phyloP scores from a whole-genome alignment of 768 basidiomycete species.

The Boletus rubroflammeus region DNA sequence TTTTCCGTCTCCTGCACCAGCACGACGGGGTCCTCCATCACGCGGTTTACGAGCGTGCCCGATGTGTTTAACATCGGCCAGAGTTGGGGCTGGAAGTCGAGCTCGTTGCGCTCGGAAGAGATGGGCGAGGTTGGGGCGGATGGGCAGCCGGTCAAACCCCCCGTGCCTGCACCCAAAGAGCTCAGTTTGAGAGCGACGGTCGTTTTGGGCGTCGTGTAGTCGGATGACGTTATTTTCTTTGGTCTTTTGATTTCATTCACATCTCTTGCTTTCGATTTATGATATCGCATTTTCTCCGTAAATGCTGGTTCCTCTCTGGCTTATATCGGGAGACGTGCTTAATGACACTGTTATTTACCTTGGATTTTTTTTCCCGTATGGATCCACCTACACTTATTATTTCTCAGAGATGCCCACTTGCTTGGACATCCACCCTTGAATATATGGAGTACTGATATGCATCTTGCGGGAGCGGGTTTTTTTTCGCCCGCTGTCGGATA shows the following conservation, averaged over 20 bases:
- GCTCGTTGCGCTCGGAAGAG: slow-evolving; percentile 49
- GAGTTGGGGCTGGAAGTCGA: slow-evolving; percentile 92
- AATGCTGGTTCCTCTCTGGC: neutral
- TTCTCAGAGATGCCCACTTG: neutral
- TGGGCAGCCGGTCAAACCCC: slow-evolving; percentile 30
- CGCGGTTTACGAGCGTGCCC: slow-evolving; percentile 80
- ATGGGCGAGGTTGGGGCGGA: slow-evolving; percentile 40
- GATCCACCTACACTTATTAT: neutral
- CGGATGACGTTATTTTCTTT: neutral
- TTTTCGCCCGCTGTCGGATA: neutral
- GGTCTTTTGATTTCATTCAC: neutral
- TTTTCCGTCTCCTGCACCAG: slow-evolving; percentile 83
- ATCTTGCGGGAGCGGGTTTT: no score
- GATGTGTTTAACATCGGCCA: slow-evolving; percentile 82
- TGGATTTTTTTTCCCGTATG: neutral
- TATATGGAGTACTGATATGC: neutral
- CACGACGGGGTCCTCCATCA: slow-evolving; percentile 76
- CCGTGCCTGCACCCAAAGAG: slow-evolving; percentile 35
- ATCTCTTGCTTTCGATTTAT: slow-evolving; percentile 7
- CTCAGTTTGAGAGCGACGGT: slow-evolving; percentile 77
- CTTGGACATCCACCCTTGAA: neutral
- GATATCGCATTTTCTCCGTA: neutral
- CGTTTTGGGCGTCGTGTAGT: slow-evolving; percentile 68
- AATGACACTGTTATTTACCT: neutral
- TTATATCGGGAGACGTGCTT: neutral